Evolutionary conservation across 805 yeast species (phyloP).

Genomic region (Teunomyces gatunensis): DNA sequence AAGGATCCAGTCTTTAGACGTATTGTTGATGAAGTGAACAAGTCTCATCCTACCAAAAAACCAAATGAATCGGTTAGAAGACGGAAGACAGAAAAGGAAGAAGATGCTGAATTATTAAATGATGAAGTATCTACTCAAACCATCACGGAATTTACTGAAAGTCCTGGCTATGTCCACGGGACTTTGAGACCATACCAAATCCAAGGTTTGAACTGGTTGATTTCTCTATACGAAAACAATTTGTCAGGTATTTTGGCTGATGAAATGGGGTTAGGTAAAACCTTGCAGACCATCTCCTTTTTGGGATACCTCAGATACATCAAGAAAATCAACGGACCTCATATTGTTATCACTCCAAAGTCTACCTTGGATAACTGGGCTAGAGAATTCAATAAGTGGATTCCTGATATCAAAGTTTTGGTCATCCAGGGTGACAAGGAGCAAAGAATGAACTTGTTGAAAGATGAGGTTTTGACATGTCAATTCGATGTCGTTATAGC

Average conservation of each 20-base stretch:
- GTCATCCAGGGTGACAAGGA: slow-evolving; percentile 75
- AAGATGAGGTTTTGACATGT: slow-evolving; percentile 49
- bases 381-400: slow-evolving; percentile 74
- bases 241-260: slow-evolving; percentile 78
- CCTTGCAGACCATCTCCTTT: slow-evolving; percentile 75
- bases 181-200: slow-evolving; percentile 69
- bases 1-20: slow-evolving; percentile 56
- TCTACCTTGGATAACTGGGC: slow-evolving; percentile 81
- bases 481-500: slow-evolving; percentile 71
- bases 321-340: slow-evolving; percentile 65
- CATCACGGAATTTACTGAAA: slow-evolving; percentile 49
- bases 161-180: slow-evolving; percentile 56
- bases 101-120: slow-evolving; percentile 70
- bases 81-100: slow-evolving; percentile 74
- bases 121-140: slow-evolving; percentile 39
- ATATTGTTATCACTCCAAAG: slow-evolving; percentile 73
- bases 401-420: slow-evolving; percentile 71
- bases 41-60: slow-evolving; percentile 5
- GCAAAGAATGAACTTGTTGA: slow-evolving; percentile 54
- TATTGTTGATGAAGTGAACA: slow-evolving; percentile 44
- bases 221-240: slow-evolving; percentile 63
- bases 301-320: slow-evolving; percentile 68
- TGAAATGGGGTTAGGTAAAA: slow-evolving; percentile 85
- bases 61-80: slow-evolving; percentile 37
- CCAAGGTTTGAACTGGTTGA: slow-evolving; percentile 79